A percentile compares a stretch with the other conserved stretches of the same genome.
Conservation (phyloP, 177 flowering plant genomes). For the Telopea speciosissima region DNA sequence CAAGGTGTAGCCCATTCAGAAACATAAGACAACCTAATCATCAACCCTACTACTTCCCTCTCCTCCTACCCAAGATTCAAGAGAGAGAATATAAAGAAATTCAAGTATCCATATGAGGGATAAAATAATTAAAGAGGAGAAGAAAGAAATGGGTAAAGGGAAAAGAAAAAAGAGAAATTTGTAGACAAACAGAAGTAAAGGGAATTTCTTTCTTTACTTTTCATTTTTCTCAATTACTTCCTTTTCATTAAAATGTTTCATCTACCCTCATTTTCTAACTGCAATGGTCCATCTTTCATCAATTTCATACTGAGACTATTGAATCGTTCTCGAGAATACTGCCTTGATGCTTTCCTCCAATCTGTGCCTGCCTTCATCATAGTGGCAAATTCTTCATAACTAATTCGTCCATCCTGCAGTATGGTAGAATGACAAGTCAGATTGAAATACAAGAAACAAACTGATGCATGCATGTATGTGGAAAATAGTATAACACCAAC, state of each 20-base stretch:
- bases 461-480: background rate
- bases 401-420: constrained; percentile 90
- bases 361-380: constrained; percentile 99
- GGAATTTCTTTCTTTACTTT: background rate
- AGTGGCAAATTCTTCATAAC: constrained; percentile 81
- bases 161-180: background rate
- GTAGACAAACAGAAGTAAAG: constrained; percentile 4
- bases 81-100: background rate
- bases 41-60: background rate
- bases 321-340: constrained; percentile 91
- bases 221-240: background rate
- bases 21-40: background rate
- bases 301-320: constrained; percentile 72
- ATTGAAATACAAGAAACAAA: background rate
- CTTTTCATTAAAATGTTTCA: constrained; percentile 8
- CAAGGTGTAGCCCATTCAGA: background rate
- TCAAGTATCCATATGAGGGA: background rate
- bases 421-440: constrained; percentile 3
- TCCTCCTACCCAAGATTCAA: too few species aligned
- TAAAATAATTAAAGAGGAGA: too few species aligned
- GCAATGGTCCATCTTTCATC: constrained; percentile 63
- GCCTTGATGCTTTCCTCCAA: constrained; percentile 98
- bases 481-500: constrained; percentile 26
- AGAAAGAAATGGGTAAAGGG: background rate
- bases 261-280: constrained; percentile 31